Conservation (phyloP, 345 rosid genomes). For the Eucalyptus virginea region DNA sequence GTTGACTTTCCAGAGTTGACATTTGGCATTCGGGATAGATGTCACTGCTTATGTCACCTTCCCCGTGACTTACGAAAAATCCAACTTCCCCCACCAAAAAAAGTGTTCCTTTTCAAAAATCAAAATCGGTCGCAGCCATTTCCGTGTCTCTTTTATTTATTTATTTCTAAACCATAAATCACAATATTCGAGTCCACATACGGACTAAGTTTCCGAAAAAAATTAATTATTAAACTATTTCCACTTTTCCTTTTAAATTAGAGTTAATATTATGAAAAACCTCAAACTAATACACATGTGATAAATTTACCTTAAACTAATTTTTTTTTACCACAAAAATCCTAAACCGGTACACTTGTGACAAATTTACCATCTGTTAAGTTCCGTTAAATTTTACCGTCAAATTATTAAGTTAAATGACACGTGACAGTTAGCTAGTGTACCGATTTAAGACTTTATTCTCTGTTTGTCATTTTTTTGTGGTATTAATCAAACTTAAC, state of each 20-base stretch:
- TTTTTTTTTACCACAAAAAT: too few relatives aligned
- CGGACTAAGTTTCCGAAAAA: not conserved
- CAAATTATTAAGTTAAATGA: too few relatives aligned
- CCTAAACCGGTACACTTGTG: accelerated
- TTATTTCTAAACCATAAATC: not conserved
- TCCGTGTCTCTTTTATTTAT: not conserved
- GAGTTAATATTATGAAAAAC: accelerated
- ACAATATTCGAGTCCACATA: not conserved
- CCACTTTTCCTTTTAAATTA: not conserved
- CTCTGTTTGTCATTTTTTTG: too few relatives aligned
- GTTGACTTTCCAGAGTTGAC: not conserved
- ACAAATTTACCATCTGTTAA: accelerated
- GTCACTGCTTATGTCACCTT: not conserved
- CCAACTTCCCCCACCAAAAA: not conserved
- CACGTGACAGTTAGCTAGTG: accelerated
- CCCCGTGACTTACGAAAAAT: not conserved
- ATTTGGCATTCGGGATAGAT: not conserved
- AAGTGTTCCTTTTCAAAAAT: not conserved
- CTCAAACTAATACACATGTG: accelerated
- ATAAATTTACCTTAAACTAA: too few relatives aligned
- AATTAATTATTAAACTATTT: not conserved
- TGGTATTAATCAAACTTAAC: too few relatives aligned
- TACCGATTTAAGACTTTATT: too few relatives aligned
- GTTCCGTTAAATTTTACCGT: too few relatives aligned
- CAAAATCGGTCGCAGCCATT: not conserved